These are phyloP conservation scores for Eleusine indica DNA, from an alignment of 176 grass and related monocot genomes.

Conservation along the genomic window DNA sequence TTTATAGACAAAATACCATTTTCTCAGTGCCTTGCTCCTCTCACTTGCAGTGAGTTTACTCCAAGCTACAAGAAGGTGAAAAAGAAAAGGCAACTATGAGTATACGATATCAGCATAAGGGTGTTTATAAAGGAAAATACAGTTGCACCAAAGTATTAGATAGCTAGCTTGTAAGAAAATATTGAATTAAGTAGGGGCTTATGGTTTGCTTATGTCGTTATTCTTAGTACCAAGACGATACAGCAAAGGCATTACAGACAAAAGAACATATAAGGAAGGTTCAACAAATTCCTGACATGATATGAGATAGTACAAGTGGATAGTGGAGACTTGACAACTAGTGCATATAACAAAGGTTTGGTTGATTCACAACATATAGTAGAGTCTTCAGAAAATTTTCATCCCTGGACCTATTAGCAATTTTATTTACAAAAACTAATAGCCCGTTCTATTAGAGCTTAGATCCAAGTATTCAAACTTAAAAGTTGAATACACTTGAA, in stretches of 20 bases:
- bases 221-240: not conserved
- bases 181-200: not conserved
- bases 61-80: conserved; percentile 66
- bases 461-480: conserved; percentile 9
- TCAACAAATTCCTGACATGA: not conserved
- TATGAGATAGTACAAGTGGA: not conserved
- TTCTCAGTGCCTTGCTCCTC: conserved; percentile 89
- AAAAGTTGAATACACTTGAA: conserved; percentile 18
- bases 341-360: not conserved
- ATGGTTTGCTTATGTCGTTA: not conserved
- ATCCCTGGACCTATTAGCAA: not conserved
- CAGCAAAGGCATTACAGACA: not conserved
- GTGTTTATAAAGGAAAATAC: conserved; percentile 4
- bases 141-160: not conserved
- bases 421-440: conserved; percentile 7
- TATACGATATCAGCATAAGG: not conserved
- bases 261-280: not conserved
- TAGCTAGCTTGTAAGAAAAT: not conserved
- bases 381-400: not conserved
- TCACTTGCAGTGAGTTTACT: conserved; percentile 89
- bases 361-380: not conserved
- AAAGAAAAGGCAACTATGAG: conserved; percentile 15
- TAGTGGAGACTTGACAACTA: not conserved
- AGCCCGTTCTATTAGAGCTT: conserved; percentile 6
- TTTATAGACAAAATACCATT: conserved; percentile 70